Evolutionary conservation across 768 basidiomycete genomes (phyloP).

Genomic region (Kwoniella dejecticola): DNA sequence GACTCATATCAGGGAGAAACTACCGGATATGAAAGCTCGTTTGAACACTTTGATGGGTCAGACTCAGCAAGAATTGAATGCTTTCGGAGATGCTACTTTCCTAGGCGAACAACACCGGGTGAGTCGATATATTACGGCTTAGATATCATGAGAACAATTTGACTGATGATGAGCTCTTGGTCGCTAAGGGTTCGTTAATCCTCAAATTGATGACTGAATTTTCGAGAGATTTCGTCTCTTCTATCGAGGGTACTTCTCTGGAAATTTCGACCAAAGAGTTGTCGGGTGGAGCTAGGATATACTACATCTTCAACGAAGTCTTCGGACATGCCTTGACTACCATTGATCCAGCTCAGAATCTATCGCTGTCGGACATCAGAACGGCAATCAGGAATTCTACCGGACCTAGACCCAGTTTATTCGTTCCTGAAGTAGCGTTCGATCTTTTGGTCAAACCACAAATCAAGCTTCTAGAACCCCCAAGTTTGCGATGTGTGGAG

Average conservation of each 20-base stretch:
- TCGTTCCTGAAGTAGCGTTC: conserved; percentile 96
- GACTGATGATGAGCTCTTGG: too few species aligned
- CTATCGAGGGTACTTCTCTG: conserved; percentile 94
- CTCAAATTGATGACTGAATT: conserved; percentile 98
- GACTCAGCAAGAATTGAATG: conserved; percentile 95
- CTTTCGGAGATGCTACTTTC: conserved; percentile 89
- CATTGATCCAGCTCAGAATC: conserved; percentile 85
- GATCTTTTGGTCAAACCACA: conserved; percentile 96
- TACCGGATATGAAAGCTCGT: conserved; percentile 98
- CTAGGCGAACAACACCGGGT: conserved; percentile 81
- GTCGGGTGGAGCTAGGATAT: conserved; percentile 95
- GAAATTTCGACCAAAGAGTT: conserved; percentile 98
- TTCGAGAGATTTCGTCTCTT: conserved; percentile 92
- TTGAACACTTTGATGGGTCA: conserved; percentile 98
- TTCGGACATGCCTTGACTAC: conserved; percentile 88
- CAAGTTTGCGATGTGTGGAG: conserved; percentile 93
- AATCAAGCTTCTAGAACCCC: conserved; percentile 92
- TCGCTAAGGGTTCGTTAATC: conserved; percentile 69
- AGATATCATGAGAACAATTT: not conserved
- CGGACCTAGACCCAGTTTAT: conserved; percentile 90
- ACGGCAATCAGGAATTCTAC: conserved; percentile 99
- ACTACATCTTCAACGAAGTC: conserved; percentile 99
- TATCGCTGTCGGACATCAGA: conserved; percentile 91
- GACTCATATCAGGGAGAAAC: conserved; percentile 96
- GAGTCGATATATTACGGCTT: not conserved